phyloP scores from a whole-genome alignment of 208 protist genomes.

The Porcisia deanei region DNA sequence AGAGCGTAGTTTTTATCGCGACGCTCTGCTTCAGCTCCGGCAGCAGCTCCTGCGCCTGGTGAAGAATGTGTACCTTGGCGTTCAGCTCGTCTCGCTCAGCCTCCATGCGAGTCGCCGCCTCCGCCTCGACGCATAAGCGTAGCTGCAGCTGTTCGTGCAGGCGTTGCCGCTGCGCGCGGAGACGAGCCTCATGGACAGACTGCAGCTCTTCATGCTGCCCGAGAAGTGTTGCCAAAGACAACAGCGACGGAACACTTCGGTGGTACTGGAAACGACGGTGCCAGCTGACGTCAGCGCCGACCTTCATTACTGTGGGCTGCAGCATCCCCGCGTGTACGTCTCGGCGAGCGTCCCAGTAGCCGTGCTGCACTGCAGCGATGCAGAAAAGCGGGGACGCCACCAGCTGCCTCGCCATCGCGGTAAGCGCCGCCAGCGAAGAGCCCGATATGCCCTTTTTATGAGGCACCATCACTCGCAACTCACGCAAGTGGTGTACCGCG shows the following conservation, averaged over 20 bases:
- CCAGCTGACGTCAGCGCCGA: slow-evolving; percentile 44
- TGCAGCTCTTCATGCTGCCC: slow-evolving; percentile 68
- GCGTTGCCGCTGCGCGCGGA: slow-evolving; percentile 22
- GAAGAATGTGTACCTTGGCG: slow-evolving; percentile 9
- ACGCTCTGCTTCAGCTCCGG: slow-evolving; percentile 2
- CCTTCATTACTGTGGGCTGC: slow-evolving; percentile 65
- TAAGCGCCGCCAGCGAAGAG: slow-evolving; percentile 1
- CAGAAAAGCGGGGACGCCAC: slow-evolving; percentile 47
- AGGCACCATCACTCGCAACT: background rate
- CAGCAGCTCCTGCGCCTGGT: slow-evolving; percentile 16
- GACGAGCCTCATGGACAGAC: slow-evolving; percentile 22
- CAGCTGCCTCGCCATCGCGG: slow-evolving; percentile 26
- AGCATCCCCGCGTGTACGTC: slow-evolving; percentile 55
- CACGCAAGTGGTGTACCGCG: slow-evolving; percentile 23
- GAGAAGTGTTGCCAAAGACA: slow-evolving; percentile 34
- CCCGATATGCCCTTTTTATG: background rate
- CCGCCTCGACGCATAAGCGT: slow-evolving; percentile 35
- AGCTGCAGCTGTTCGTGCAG: slow-evolving; percentile 39
- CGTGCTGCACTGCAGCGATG: slow-evolving; percentile 47
- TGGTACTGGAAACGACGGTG: slow-evolving; percentile 46
- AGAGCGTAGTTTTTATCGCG: slow-evolving; percentile 11
- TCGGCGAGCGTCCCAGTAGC: slow-evolving; percentile 74
- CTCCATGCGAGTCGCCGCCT: slow-evolving; percentile 36
- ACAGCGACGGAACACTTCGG: slow-evolving; percentile 58
- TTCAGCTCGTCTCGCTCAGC: slow-evolving; percentile 32